Conservation (phyloP, 345 rosid species). For the Lumnitzera racemosa region DNA sequence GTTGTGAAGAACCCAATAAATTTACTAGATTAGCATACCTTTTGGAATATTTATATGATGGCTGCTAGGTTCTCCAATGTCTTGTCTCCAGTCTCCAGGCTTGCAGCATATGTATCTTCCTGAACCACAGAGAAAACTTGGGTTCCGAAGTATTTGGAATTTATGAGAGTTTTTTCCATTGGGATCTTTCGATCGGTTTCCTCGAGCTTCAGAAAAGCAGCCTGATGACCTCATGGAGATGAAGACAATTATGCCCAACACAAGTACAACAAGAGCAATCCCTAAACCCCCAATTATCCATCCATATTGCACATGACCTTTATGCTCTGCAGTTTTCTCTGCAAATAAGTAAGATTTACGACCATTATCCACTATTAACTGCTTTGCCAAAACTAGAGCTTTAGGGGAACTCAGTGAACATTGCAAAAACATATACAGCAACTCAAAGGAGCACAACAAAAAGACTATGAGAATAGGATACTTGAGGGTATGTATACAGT, state of each 20-base stretch:
- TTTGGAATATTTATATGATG: conserved; percentile 56
- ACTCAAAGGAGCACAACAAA: too few species aligned
- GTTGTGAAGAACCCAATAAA: background rate
- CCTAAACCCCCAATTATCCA: conserved; percentile 87
- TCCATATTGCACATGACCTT: conserved; percentile 50
- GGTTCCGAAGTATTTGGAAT: conserved; percentile 82
- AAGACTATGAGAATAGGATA: too few species aligned
- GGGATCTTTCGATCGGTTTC: conserved; percentile 26
- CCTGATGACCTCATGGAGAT: conserved; percentile 58
- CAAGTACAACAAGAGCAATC: conserved; percentile 50
- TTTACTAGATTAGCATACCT: conserved; percentile 26
- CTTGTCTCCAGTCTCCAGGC: conserved; percentile 58
- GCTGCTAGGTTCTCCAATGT: conserved; percentile 51
- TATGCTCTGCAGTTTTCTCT: conserved; percentile 45
- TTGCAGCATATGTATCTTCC: conserved; percentile 70
- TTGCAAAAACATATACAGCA: too few species aligned
- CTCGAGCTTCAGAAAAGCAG: conserved; percentile 30
- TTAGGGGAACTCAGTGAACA: too few species aligned
- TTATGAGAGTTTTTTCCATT: conserved; percentile 46
- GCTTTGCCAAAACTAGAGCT: too few species aligned
- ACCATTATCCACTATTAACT: background rate
- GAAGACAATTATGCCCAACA: conserved; percentile 41
- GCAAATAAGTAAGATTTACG: conserved; percentile 19
- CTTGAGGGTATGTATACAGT: too few species aligned
- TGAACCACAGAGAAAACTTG: conserved; percentile 82